Base-by-base conservation (phyloP, 192 early-diverging fungal species). In the Neocallimastix lanati region DNA sequence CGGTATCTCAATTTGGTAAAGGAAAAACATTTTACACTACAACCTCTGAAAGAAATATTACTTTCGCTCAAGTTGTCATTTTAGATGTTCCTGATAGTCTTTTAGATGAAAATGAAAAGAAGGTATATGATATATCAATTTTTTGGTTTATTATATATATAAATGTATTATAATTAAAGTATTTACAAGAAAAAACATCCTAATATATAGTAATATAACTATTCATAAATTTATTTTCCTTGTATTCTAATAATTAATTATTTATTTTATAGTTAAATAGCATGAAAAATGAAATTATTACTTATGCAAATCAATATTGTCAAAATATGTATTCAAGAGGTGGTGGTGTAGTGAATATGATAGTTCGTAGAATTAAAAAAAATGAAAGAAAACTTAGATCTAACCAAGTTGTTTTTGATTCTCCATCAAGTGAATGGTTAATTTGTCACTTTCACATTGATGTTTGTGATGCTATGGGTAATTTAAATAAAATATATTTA, bases 391-490 rank as follows among this genome's bases (percentile, higher is more conserved):
- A 67, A 67, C 6, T 67, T 25, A 67, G 50, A 67, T 4, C 21
- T n/a, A 67, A 67, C n/a, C 50, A 67, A 67, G 50, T 67, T 9
- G 50, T 67, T 11, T 27, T 33, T 77, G 58, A 78, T 11, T 82
- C 78, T 9, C 76, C 33, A 27, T 81, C 79, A 50, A 83, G 79
- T 21, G 85, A 89, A 67, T 92, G 91, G 91, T 79, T 93, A n/a
- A 88, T 93, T 27, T 90, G 92, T 12, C 92, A 93, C 77, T 81
- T 93, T 29, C 90, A 92, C 80, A 84, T 93, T 36, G 92, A 93
- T 83, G 92, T 93, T 0, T 92, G 92, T 77, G 90, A 93, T 82
- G 90, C 92, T 33, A 93, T 93, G 92, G 92, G 92, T 67, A 67
- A 67, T 33, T 33, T 11, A n/a, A n/a, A n/a, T 33, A 33, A 33